Evolutionary conservation across 352 stramenopile species (phyloP), one percentile per base, ranked within the genome.

Genomic region (Phytophthora crassamura): DNA sequence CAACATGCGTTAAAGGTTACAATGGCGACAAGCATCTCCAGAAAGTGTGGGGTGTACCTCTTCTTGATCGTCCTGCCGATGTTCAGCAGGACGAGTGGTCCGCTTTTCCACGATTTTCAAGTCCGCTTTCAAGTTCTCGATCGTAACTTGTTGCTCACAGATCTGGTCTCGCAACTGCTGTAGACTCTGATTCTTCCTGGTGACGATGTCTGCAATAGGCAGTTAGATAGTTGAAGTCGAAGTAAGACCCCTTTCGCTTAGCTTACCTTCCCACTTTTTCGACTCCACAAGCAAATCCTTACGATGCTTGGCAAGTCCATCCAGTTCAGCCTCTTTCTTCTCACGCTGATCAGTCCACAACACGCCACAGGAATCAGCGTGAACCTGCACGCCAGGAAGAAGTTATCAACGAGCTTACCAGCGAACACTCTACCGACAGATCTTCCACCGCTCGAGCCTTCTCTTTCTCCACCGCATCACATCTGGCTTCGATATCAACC

Each of bases 111-210:
- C 47, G n/a, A 53, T 39, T 20, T 72, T 71, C 8, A 82, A 61
- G 49, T 89, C 80, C 14, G 61, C 64, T 67, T n/a, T n/a, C n/a
- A 89, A 67, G 40, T 88, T 87, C 28, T 93, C 84, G 18, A 93
- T 72, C 32, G 57, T 56, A 15, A 75, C 34, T 36, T 91, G 84
- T 49, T 91, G 84, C 3, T 82, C 69, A 43, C 74, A 80, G 49
- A 91, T 86, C 45, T 93, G 82, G 12, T 75, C 66, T 4, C 69
- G 68, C 15, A 77, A 59, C 11, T 67, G 56, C n/a, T 75, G 64
- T 3, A 91, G 61, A 14, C 84, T 75, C 25, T 66, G 42, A 22
- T 81, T 67, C 69, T 82, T 83, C 10, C 63, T 69, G 22, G 58
- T 38, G 6, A 88, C 36, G 22, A 75, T 76, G 14, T 62, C 84